Evolutionary conservation across 192 early-diverging fungal species (phyloP).

Genomic region (Coemansia sp.): DNA sequence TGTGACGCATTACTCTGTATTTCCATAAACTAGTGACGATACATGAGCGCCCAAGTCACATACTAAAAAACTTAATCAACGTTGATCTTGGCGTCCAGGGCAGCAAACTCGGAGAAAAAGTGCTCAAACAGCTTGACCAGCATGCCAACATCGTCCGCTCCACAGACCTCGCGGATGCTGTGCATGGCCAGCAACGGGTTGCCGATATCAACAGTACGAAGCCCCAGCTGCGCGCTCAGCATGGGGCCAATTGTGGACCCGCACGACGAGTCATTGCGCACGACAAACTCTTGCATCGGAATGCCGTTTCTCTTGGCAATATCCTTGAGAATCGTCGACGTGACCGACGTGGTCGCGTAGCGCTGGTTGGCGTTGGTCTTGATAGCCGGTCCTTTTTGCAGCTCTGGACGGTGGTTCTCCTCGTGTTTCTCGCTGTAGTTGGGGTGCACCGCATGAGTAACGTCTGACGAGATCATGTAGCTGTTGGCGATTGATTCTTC

Average conservation of each 20-base stretch:
- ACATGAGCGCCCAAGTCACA: neutral
- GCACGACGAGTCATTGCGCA: constrained; percentile 92
- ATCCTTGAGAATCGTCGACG: constrained; percentile 71
- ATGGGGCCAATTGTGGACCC: constrained; percentile 98
- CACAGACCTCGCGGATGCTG: constrained; percentile 90
- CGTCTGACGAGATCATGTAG: constrained; percentile 86
- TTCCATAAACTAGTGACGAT: neutral
- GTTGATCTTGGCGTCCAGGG: constrained; percentile 48
- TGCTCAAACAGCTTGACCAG: constrained; percentile 80
- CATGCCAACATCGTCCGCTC: constrained; percentile 81
- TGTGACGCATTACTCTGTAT: neutral
- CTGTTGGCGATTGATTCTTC: constrained; percentile 83
- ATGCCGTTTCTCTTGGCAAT: constrained; percentile 75
- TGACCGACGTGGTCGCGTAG: constrained; percentile 76
- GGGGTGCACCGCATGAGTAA: constrained; percentile 90
- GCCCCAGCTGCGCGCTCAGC: constrained; percentile 87
- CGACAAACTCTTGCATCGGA: constrained; percentile 86
- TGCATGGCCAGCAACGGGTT: constrained; percentile 97
- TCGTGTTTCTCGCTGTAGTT: constrained; percentile 95
- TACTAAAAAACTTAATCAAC: constrained; percentile 36
- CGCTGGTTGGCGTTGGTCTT: constrained; percentile 97
- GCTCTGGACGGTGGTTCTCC: constrained; percentile 84
- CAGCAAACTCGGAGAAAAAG: constrained; percentile 57
- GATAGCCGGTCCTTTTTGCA: constrained; percentile 94
- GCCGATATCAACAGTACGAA: constrained; percentile 96